A percentile compares a stretch with the other conserved stretches of the same genome.
Evolutionary conservation across 2,329 filamentous ascomycete species (phyloP).

Genomic region (Fusarium pseudograminearum): DNA sequence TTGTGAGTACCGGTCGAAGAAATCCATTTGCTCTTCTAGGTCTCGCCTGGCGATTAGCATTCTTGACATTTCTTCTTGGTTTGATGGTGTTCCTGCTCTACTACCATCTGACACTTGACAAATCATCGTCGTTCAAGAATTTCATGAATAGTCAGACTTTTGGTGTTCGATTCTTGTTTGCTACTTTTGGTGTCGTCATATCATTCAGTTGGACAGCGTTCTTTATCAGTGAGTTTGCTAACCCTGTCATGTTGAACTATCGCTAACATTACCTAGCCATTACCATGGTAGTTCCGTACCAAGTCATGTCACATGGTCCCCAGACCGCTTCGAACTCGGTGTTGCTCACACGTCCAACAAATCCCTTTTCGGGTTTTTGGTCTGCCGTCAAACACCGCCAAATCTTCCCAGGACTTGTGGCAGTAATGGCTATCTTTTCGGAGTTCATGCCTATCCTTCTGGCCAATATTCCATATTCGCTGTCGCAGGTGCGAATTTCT

Average conservation of each 20-base stretch:
- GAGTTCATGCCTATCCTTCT: constrained; percentile 65
- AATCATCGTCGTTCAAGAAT: constrained; percentile 50
- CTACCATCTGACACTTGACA: constrained; percentile 52
- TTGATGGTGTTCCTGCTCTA: constrained; percentile 57
- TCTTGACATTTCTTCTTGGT: constrained; percentile 52
- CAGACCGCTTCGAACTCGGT: constrained; percentile 54
- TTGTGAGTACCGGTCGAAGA: constrained; percentile 12
- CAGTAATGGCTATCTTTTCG: constrained; percentile 58
- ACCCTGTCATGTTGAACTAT: accelerated
- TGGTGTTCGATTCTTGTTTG: constrained; percentile 59
- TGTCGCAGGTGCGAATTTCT: constrained; percentile 55
- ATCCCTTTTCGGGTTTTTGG: constrained; percentile 59
- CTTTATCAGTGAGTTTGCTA: constrained; percentile 49
- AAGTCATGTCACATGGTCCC: constrained; percentile 53
- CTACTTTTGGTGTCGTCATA: constrained; percentile 57
- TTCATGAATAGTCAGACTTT: constrained; percentile 58
- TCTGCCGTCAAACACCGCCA: constrained; percentile 43
- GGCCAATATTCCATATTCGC: constrained; percentile 62
- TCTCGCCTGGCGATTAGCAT: constrained; percentile 52
- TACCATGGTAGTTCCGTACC: constrained; percentile 59
- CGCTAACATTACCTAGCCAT: constrained; percentile 52
- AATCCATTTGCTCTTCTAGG: constrained; percentile 55
- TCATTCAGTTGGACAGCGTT: constrained; percentile 58
- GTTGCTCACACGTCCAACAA: constrained; percentile 57
- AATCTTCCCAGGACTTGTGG: constrained; percentile 56